phyloP scores from a whole-genome alignment of 208 protist species.

The Trypanosomatidae sp. region DNA sequence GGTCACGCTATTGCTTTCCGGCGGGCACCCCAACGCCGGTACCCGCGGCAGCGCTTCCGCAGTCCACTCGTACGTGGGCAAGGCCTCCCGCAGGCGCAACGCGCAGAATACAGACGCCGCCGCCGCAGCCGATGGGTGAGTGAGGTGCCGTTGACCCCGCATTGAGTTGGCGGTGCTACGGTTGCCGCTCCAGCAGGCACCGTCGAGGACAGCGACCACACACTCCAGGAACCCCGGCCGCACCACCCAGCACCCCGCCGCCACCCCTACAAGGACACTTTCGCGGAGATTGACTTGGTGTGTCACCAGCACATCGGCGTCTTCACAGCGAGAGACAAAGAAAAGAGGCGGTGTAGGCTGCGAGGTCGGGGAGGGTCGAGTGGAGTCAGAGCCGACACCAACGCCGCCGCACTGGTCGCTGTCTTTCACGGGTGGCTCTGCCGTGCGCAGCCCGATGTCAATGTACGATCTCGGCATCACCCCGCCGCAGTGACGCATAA shows the following conservation, averaged over 20 bases:
- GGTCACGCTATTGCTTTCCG: not conserved
- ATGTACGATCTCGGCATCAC: not conserved
- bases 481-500: conserved; percentile 3
- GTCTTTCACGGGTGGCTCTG: not conserved
- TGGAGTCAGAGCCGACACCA: not conserved
- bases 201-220: conserved; percentile 16
- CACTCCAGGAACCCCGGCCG: conserved; percentile 44
- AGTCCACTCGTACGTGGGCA: conserved; percentile 23
- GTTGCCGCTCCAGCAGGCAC: not conserved
- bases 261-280: conserved; percentile 69
- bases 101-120: not conserved
- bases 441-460: not conserved
- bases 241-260: conserved; percentile 57
- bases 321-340: conserved; percentile 34
- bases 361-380: not conserved
- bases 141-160: not conserved
- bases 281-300: conserved; percentile 65
- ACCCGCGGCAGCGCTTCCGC: not conserved
- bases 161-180: not conserved
- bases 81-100: conserved; percentile 15
- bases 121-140: not conserved
- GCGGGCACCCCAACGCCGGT: not conserved
- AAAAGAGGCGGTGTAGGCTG: conserved; percentile 1
- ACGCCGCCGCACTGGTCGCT: not conserved
- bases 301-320: conserved; percentile 65